Base-by-base conservation (phyloP, 129 eudicot genomes). In the Chrysanthemum makinoi region DNA sequence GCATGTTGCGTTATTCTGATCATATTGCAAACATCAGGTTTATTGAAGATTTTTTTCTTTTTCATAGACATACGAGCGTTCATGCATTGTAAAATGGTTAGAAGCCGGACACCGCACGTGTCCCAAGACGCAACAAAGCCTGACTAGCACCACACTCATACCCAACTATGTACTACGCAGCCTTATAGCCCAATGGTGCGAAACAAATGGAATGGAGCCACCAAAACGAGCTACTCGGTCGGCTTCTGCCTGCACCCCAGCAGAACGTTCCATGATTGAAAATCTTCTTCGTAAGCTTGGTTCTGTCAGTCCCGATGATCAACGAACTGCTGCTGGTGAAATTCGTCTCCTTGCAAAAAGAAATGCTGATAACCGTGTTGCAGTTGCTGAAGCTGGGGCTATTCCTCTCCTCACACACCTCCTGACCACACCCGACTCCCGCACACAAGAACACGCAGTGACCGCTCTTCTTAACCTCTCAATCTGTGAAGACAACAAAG, bases 381-480 rank as follows among this genome's bases (percentile, higher is more conserved):
- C 96, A 5, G 86, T 94, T 10, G 98, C 98, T 8, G 96, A 89
- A 72, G 96, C 96, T 3, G 98, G 98, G 18, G 97, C 98, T 35
- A 89, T 94, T 79, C 97, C 98, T 0, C 79, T 89, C 16, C 93
- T 94, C 9, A 93, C 89, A 53, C 79, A 73, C 66, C 93, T 89
- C 49, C 80, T 89, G 3, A 83, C 86, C 6, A 82, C 90, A 28
- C 92, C 93, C 0, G 97, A 94, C 64, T 86, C 96, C 60, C 95
- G 97, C 39, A 89, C 93, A 24, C 98, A 94, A 64, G 98, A 94
- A 78, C 96, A 94, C 62, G 98, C 95, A 3, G 97, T 94, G 3
- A 94, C 98, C 3, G 97, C 98, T 12, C 97, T 94, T 18, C 90
- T 94, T 9, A 94, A 94, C 81, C 96, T 94, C 14, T 94, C 98